These are phyloP conservation scores for Cadophora luteo-olivacea DNA, from an alignment of 2,329 filamentous ascomycete genomes.

Conservation along the genomic window DNA sequence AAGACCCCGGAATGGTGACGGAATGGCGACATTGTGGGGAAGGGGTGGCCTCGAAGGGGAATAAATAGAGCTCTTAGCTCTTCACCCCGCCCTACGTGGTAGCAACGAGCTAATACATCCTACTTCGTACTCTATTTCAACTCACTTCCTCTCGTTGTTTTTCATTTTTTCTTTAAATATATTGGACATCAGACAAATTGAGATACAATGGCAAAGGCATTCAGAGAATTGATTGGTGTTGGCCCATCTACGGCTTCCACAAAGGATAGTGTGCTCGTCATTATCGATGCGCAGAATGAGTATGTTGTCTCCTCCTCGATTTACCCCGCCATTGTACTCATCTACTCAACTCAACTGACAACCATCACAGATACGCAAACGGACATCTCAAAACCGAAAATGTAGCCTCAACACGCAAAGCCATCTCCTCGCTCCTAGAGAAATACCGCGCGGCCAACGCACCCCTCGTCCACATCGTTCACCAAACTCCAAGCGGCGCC, in stretches of 20 bases:
- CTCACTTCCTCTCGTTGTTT: not conserved
- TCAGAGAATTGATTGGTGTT: conserved; percentile 53
- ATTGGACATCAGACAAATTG: too few relatives aligned
- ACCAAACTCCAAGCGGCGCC: conserved; percentile 64
- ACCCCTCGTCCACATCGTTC: conserved; percentile 65
- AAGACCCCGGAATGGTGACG: not conserved
- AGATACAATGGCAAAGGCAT: conserved; percentile 40
- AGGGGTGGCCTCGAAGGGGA: not conserved
- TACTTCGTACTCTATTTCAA: not conserved
- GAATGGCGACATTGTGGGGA: too few relatives aligned
- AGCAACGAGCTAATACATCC: not conserved
- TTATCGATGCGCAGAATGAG: conserved; percentile 76
- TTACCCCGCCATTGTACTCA: not conserved
- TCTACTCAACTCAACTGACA: not conserved
- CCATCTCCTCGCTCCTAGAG: conserved; percentile 61
- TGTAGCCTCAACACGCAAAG: conserved; percentile 58
- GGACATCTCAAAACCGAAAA: conserved; percentile 64
- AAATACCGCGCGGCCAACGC: conserved; percentile 63
- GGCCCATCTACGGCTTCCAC: conserved; percentile 61
- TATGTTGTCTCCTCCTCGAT: conserved; percentile 48
- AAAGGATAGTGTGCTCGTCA: conserved; percentile 65
- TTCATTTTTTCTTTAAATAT: too few relatives aligned
- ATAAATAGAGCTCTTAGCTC: conserved; percentile 10
- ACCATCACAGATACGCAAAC: conserved; percentile 48
- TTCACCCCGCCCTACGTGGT: not conserved